Conservation (phyloP, 352 stramenopile genomes). For the Phytophthora litchii region DNA sequence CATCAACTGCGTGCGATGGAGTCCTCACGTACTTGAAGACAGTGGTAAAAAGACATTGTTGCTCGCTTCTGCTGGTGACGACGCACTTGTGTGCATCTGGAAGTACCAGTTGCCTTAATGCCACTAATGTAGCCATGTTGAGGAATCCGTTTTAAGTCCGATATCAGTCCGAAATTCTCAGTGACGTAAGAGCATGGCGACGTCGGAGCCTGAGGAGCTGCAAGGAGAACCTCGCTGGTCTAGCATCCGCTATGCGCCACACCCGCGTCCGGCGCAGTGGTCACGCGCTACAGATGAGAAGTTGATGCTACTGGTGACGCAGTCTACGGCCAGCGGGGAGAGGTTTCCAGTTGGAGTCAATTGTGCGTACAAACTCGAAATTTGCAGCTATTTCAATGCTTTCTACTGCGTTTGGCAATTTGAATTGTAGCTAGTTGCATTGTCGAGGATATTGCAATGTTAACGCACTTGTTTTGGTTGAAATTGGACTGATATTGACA, state of each 20-base stretch:
- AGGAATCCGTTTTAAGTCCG: conserved; percentile 4
- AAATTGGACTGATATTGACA: conserved; percentile 27
- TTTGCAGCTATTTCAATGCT: neutral
- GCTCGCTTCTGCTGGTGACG: conserved; percentile 70
- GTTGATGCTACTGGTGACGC: conserved; percentile 65
- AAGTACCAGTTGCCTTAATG: conserved; percentile 47
- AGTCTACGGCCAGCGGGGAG: conserved; percentile 73
- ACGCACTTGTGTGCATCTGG: conserved; percentile 72
- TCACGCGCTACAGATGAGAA: conserved; percentile 55
- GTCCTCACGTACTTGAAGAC: conserved; percentile 37
- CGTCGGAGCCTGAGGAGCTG: conserved; percentile 56
- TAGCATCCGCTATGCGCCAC: conserved; percentile 48
- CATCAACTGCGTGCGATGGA: conserved; percentile 87
- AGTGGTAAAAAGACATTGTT: conserved; percentile 47
- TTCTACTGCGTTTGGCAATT: neutral
- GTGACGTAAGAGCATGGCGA: conserved; percentile 16
- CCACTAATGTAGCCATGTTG: conserved; percentile 21
- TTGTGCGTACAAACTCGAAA: conserved; percentile 49
- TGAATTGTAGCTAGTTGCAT: neutral
- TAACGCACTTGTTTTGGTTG: conserved; percentile 21
- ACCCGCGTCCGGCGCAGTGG: conserved; percentile 46
- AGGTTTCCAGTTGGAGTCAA: conserved; percentile 86
- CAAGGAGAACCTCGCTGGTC: conserved; percentile 71
- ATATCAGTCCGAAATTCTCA: conserved; percentile 4
- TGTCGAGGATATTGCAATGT: neutral